Percentiles rank a stretch among this genome's conserved stretches.
These are phyloP conservation scores for Mycena chlorophos DNA, from an alignment of 768 basidiomycete species.

Conservation along the genomic window DNA sequence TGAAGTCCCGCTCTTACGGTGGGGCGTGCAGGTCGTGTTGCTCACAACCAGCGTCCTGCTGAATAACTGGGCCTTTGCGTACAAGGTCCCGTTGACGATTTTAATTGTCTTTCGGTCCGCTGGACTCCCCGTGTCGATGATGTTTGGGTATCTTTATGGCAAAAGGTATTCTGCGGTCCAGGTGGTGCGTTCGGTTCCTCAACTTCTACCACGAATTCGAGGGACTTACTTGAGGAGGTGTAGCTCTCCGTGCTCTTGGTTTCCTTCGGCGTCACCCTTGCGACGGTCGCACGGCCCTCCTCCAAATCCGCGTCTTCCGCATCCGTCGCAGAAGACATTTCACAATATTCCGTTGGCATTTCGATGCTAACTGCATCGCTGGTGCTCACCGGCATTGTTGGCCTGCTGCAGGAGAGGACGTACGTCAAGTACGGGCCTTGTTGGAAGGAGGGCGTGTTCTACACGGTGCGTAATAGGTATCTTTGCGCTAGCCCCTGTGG, in stretches of 20 bases:
- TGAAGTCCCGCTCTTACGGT: constrained; percentile 64
- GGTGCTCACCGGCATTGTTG: constrained; percentile 66
- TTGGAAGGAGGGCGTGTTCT: constrained; percentile 86
- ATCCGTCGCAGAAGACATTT: constrained; percentile 35
- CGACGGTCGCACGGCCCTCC: constrained; percentile 64
- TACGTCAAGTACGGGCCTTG: constrained; percentile 72
- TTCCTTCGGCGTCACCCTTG: constrained; percentile 67
- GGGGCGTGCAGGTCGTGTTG: constrained; percentile 72
- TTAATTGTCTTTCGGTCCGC: constrained; percentile 87
- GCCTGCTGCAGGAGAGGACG: constrained; percentile 75
- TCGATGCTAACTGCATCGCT: constrained; percentile 66
- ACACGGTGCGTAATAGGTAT: constrained; percentile 54
- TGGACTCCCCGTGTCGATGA: constrained; percentile 76
- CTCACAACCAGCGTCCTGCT: constrained; percentile 66
- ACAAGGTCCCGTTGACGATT: constrained; percentile 71
- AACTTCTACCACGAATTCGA: neutral
- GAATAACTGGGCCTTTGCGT: constrained; percentile 82
- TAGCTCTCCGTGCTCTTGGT: constrained; percentile 69
- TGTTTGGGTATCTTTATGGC: constrained; percentile 61
- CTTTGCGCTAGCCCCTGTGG: neutral
- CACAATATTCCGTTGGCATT: constrained; percentile 64
- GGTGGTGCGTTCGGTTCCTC: constrained; percentile 45
- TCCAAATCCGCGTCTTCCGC: constrained; percentile 17
- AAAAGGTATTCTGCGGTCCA: constrained; percentile 61
- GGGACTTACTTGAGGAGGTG: neutral